Percentiles rank a stretch among this genome's conserved stretches.
Conservation (phyloP, 169 alveolate genomes). For the Plasmodium coatneyi region DNA sequence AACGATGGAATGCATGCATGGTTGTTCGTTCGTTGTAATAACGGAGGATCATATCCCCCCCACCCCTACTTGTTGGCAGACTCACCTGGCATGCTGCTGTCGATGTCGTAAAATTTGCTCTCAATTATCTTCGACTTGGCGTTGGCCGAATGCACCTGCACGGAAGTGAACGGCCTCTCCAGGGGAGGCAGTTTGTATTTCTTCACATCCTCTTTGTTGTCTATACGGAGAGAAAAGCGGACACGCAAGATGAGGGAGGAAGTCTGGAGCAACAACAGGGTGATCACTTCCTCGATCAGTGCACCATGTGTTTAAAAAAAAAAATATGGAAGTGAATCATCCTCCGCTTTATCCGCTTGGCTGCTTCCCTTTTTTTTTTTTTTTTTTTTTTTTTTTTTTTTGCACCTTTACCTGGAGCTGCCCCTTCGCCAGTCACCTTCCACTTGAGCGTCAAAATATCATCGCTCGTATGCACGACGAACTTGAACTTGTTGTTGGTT, state of each 20-base stretch:
- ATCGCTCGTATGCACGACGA: background rate
- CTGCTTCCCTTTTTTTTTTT: background rate
- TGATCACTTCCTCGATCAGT: background rate
- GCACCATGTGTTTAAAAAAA: background rate
- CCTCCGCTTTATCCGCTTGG: background rate
- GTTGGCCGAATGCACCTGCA: conserved; percentile 8
- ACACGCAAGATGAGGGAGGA: background rate
- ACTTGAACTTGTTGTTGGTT: background rate
- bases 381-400: background rate
- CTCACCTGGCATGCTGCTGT: conserved; percentile 9
- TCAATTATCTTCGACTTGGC: background rate
- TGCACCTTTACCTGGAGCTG: background rate
- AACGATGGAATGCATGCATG: background rate
- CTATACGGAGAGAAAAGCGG: background rate
- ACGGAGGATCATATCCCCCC: background rate
- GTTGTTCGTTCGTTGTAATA: background rate
- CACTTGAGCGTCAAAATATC: background rate
- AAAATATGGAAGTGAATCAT: background rate
- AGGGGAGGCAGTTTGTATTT: background rate
- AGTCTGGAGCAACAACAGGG: background rate
- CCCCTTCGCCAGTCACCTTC: conserved; percentile 3
- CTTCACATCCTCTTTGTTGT: background rate
- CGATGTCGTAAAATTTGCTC: conserved; percentile 14
- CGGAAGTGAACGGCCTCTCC: background rate
- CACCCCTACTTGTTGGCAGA: background rate